Base-by-base conservation (phyloP, 345 rosid species). In the Boechera divaricarpa region DNA sequence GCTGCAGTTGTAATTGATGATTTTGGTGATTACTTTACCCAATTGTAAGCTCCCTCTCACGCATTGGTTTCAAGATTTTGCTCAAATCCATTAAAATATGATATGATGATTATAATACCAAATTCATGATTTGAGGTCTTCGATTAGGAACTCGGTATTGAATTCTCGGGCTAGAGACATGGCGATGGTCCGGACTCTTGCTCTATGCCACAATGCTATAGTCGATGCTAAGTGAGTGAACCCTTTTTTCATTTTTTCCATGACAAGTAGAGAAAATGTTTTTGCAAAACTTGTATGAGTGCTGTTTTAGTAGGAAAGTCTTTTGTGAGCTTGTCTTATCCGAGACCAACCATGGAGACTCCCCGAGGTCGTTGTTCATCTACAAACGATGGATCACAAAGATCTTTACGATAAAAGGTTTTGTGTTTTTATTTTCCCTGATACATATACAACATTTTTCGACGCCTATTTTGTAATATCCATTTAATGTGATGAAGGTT, bases 91-190 rank as follows among this genome's bases (percentile, higher is more conserved):
- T 16, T 5, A 29, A 21, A 21, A 5, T 31, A n/a, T 15, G 4
- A 51, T 7, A 24, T 67, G 39, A 5, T 44, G 24, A 21, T 21
- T 21, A 21, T 21, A 21, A 21, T 21, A 21, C 24, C 24, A 21
- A 21, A 21, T 6, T 44, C 6, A 32, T 35, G 44, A 10, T 21
- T 21, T 39, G 41, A 28, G 57, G 47, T 67, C 10, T 36, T 7
- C 6, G 32, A 28, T 8, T 52, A 89, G 96, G 81, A 84, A 63
- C 59, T 88, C 88, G 61, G 77, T 85, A 39, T 82, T 66, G 54
- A 92, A 83, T 82, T 83, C 93, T 66, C 92, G 95, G 0, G 97
- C 91, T 70, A 83, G 93, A 83, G 97, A 90, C 77, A 71, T 94
- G 79, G 91, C 93, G 5, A 88, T 94, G 91, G 87, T 87, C 52